phyloP scores from a whole-genome alignment of 352 stramenopile genomes.

The Pythium brachiatum region DNA sequence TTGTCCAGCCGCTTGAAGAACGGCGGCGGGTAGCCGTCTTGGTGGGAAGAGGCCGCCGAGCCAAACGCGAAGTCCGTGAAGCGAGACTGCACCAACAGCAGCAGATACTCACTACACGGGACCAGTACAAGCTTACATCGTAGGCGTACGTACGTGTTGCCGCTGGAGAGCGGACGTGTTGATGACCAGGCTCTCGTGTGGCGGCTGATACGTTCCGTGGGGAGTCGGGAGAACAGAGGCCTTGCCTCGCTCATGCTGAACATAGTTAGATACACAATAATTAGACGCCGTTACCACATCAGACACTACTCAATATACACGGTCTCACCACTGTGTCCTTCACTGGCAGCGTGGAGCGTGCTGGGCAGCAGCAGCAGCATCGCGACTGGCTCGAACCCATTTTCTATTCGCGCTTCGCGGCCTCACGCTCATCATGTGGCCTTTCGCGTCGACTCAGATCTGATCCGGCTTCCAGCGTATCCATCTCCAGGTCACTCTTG shows the following conservation, averaged over 20 bases:
- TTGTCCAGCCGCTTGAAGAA: constrained; percentile 55
- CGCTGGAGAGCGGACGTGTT: constrained; percentile 16
- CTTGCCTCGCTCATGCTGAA: neutral
- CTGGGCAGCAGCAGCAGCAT: constrained; percentile 19
- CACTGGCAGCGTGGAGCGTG: neutral
- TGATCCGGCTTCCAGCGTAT: neutral
- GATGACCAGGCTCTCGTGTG: constrained; percentile 17
- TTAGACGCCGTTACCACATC: neutral
- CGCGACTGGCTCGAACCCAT: constrained; percentile 10
- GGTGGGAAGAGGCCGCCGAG: constrained; percentile 8
- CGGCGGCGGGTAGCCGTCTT: constrained; percentile 42
- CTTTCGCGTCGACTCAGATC: neutral
- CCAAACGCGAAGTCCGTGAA: constrained; percentile 20
- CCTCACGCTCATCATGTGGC: neutral
- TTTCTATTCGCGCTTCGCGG: constrained; percentile 1
- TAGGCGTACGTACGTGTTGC: constrained; percentile 5
- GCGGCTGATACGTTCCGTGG: constrained; percentile 15
- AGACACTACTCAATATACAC: neutral
- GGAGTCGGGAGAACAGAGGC: neutral
- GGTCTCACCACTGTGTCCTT: neutral
- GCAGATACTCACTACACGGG: neutral
- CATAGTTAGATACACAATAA: neutral
- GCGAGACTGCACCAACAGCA: constrained; percentile 10
- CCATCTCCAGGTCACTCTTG: constrained; percentile 5
- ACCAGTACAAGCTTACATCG: neutral